Base-by-base conservation (phyloP, 441 rosid genomes). In the Corymbia citriodora region DNA sequence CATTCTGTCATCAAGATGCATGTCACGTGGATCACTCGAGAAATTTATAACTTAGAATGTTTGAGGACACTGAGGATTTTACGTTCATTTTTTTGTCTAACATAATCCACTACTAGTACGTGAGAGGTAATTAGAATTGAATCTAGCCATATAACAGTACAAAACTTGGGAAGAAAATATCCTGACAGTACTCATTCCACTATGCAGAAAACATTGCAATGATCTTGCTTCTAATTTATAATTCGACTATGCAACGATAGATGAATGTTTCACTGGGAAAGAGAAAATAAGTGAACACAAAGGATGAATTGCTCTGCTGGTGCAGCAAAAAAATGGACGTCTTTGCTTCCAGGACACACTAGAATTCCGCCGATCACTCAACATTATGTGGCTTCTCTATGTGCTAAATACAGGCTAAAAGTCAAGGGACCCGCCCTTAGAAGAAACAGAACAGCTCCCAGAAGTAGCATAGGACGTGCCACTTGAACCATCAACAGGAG, bases 401-500 rank as follows among this genome's bases (percentile, higher is more conserved):
- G n/a, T 12, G 87, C 87, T 72, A 0, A 0, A 55, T 15, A 27
- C 33, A 83, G 74, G 81, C 94, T 93, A 98, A 90, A 96, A 98
- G 89, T 96, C 99, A 29, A 98, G 96, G 65, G 92, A 91, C 49
- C 96, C 95, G 45, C 94, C 89, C 91, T 94, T 97, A 89, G 96
- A 95, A 74, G 99, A 94, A 74, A 91, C 94, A 33, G 97, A 90
- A 92, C 97, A 96, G 92, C 96, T 93, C 86, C 97, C 95, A 1
- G 98, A 91, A 85, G 96, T 94, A 88, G 97, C 95, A 88, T 96
- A 97, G 6, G 98, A 98, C 91, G 94, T 93, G 91, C 99, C 99
- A 90, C 97, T 96, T 19, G 99, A 96, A 81, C 98, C 98, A 87
- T 97, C 99, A 36, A 98, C 93, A 11, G 99, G 99, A 88, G 99